Conservation (phyloP, 306 rosid genomes). For the Cicer pinnatifidum region DNA sequence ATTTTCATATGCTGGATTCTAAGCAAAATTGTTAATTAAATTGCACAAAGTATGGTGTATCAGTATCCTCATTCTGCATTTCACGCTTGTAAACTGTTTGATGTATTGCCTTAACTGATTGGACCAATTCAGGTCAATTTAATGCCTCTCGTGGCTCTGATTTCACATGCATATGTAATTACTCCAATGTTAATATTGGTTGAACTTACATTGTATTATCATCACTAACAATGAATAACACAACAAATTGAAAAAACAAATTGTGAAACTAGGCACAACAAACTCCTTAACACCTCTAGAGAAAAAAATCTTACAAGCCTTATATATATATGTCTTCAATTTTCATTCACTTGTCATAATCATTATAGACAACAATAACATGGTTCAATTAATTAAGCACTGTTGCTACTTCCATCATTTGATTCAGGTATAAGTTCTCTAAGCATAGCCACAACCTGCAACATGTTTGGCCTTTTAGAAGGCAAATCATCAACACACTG, state of each 20-base stretch:
- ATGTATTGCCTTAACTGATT: constrained; percentile 24
- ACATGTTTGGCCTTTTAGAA: constrained; percentile 92
- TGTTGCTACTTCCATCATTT: constrained; percentile 80
- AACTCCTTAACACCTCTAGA: constrained; percentile 47
- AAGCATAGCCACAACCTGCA: constrained; percentile 87
- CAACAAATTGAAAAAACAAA: constrained; percentile 41
- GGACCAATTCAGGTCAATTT: background rate
- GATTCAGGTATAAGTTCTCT: constrained; percentile 83
- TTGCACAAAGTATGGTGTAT: background rate
- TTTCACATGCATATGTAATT: constrained; percentile 37
- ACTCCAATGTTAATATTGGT: constrained; percentile 39
- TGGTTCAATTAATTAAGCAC: constrained; percentile 55
- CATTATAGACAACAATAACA: constrained; percentile 41
- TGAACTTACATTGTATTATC: constrained; percentile 40
- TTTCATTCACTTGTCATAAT: constrained; percentile 52
- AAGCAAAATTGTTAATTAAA: background rate
- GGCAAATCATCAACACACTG: constrained; percentile 86
- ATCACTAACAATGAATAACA: constrained; percentile 34
- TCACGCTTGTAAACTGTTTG: constrained; percentile 5
- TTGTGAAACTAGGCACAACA: constrained; percentile 48
- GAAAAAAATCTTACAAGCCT: constrained; percentile 59
- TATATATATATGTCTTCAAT: constrained; percentile 28
- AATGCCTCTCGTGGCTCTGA: constrained; percentile 18
- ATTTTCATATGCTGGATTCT: background rate
- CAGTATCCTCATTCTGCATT: constrained; percentile 5